Evolutionary conservation across 2,329 filamentous ascomycete species (phyloP), one percentile per base, ranked within the genome.

Genomic region (Aspergillus novofumigatus): DNA sequence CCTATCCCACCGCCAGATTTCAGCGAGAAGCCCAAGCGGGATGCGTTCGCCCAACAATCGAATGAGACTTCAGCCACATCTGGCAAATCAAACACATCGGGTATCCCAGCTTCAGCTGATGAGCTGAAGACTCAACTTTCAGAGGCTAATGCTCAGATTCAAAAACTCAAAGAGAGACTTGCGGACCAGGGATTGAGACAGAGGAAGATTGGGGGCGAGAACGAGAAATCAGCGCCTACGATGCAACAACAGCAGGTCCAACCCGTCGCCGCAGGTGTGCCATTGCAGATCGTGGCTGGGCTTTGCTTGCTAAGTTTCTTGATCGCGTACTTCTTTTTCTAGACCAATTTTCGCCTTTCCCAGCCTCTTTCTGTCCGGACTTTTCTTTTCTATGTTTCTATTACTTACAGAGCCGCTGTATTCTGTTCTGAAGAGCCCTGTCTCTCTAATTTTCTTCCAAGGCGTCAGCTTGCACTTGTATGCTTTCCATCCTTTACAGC

Each of bases 251-350:
- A 80, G 66, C 79, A 78, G 60, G 75, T 83, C 74, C 72, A 86
- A 76, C 64, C 78, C 45, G 74, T 78, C 21, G 86, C 92, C 66
- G 54, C 69, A 21, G 93, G 94, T 23, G 93, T 99, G 3, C 87
- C 94, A 0, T 85, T 99, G 51, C 88, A 93, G 73, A 84, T 93
- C 61, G 90, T 90, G 48, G 93, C 94, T 23, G 80, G 86, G 23
- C 79, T 99, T 47, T 97, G 92, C 72, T 80, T 99, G 67, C 68
- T 96, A 62, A 92, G 91, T 80, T 99, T 99, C 79, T 77, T 99
- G 70, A 83, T 97, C 66, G 94, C 92, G 55, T 99, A 97, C 78
- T 85, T 97, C 75, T 92, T 99, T 81, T 99, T 99, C 77, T 99
- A 86, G 81, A 60, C n/a, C 57, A 53, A 55, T 48, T 55, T 56